Evolutionary conservation across 371 early-diverging fungal genomes (phyloP), one percentile per base, ranked within the genome.

Genomic region (Mucor indicus): DNA sequence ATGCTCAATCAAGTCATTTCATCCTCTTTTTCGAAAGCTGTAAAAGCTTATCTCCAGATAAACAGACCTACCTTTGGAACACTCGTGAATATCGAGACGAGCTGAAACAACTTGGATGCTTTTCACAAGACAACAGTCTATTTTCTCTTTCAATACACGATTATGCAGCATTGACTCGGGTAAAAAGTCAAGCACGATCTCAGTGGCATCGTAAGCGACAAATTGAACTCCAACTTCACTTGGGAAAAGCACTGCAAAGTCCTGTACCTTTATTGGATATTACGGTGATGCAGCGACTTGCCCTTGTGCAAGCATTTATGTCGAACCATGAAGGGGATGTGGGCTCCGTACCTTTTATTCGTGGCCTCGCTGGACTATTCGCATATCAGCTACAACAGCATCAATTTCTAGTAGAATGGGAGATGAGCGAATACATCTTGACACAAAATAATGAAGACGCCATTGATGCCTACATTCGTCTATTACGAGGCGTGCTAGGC

Each of bases 361-460:
- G 52, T 12, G 57, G 57, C 1, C 24, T 69, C 3, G 53, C 47
- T 5, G 65, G 65, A 0, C 45, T 55, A n/a, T 24, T 64, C 3
- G 48, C 20, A 19, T 61, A 23, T 30, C 69, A 69, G 32, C 31
- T 57, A 12, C 35, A 38, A 15, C 56, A 64, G 13, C 23, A 15
- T 5, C 5, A 43, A 10, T 9, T 21, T 21, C 25, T 64, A n/a
- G 57, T 41, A 0, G 62, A 64, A 20, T 69, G 69, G 69, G 36
- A 25, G 4, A 38, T 64, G 38, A 44, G 27, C 20, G 62, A 60
- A 33, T 56, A 51, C 25, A 40, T 50, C 1, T 24, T 69, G 10
- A 69, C 62, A 1, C 64, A 69, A 35, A 64, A 59, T 39, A 48
- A 55, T 19, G 44, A 46, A n/a, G 63, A 69, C 3, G 36, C 51